Evolutionary conservation across 805 yeast species (phyloP).

Genomic region (Lachancea thermotolerans): DNA sequence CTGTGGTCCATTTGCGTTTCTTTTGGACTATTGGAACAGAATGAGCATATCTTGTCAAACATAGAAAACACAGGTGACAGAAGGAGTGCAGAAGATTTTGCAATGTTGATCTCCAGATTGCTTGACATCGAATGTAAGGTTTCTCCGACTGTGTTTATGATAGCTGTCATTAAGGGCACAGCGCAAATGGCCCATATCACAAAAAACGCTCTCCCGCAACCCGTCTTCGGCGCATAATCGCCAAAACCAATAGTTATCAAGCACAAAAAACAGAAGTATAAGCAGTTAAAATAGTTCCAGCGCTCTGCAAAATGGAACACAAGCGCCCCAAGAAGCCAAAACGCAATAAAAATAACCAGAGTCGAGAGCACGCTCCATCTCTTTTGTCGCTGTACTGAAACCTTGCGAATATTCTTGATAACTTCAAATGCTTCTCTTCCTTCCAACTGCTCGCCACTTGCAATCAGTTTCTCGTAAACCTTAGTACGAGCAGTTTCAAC

Average conservation of each 20-base stretch:
- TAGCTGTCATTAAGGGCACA: constrained; percentile 79
- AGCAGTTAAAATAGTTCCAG: constrained; percentile 65
- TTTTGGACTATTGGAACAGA: neutral
- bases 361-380: constrained; percentile 36
- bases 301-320: constrained; percentile 53
- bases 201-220: constrained; percentile 68
- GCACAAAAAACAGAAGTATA: constrained; percentile 74
- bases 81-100: neutral
- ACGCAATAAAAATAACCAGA: constrained; percentile 41
- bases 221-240: constrained; percentile 53
- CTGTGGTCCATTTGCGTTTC: neutral
- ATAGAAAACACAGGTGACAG: neutral
- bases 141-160: constrained; percentile 69
- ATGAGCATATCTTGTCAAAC: neutral
- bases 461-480: constrained; percentile 15
- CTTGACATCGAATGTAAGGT: constrained; percentile 20
- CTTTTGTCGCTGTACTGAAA: constrained; percentile 36
- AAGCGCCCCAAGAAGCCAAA: constrained; percentile 71
- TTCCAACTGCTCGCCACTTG: constrained; percentile 23
- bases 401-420: constrained; percentile 47
- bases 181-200: constrained; percentile 77
- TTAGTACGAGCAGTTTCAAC: constrained; percentile 45
- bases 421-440: constrained; percentile 45
- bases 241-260: constrained; percentile 84
- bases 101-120: constrained; percentile 16